Evolutionary conservation across 1,139 yeast species (phyloP), one percentile per base, ranked within the genome.

Genomic region (Geotrichum bryndzae): DNA sequence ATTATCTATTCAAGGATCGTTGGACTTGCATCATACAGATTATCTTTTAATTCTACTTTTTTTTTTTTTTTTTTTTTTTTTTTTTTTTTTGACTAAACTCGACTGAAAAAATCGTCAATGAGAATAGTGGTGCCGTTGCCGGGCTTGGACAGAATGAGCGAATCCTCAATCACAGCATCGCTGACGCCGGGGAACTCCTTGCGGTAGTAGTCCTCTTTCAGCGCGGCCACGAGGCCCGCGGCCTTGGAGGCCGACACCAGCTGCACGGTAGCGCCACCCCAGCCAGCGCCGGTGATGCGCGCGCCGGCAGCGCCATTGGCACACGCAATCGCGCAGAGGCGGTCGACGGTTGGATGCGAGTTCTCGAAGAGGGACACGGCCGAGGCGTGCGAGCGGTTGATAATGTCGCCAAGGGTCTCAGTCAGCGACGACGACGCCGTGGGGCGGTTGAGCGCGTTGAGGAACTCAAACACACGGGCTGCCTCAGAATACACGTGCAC

Each of bases 201-300:
- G 64, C 77, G 75, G 72, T 85, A 87, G 70, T 83, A 84, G 61
- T 83, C 74, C 27, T 76, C 75, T 41, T 72, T 74, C 54, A 86
- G 76, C 0, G 87, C 86, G 4, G 72, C 65, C 56, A 76, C 77
- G 59, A 87, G 80, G 1, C 66, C 64, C 0, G 75, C 78, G 18
- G 84, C 77, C 65, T 78, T 79, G 59, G 79, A 80, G 10, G 77
- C 72, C 2, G 83, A 77, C 22, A 87, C 84, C 62, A 87, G 74
- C 70, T 86, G 89, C 29, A 87, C 88, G 1, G 87, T 79, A 46
- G 87, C 84, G 10, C 92, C 92, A 53, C 92, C 92, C 81, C 86
- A 87, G 10, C 91, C 92, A n/a, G 92, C 91, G 52, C 92, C 92
- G 8, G 92, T 87, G 50, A 86, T 82, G 66, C 92, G 79, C 3